phyloP scores from a whole-genome alignment of 2,329 filamentous ascomycete genomes.

The Penicillium sp. region DNA sequence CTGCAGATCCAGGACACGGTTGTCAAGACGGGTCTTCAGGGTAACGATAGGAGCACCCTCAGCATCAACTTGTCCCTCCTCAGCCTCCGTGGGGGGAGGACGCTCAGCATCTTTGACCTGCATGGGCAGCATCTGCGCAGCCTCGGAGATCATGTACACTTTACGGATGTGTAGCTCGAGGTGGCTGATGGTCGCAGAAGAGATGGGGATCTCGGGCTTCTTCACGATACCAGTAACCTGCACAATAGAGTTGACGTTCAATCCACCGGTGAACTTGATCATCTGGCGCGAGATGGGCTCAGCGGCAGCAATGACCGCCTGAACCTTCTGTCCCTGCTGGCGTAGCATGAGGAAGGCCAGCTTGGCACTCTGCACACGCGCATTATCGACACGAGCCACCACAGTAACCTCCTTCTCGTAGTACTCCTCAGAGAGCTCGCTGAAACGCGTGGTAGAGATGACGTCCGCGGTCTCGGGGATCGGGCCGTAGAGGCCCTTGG shows the following conservation, averaged over 20 bases:
- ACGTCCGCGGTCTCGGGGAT: conserved; percentile 65
- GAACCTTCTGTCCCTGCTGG: conserved; percentile 78
- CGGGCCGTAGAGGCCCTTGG: conserved; percentile 80
- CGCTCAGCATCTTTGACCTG: conserved; percentile 61
- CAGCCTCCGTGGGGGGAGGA: conserved; percentile 49
- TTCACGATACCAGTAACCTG: conserved; percentile 80
- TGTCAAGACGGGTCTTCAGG: conserved; percentile 85
- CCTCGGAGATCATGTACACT: conserved; percentile 76
- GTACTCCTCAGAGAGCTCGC: conserved; percentile 61
- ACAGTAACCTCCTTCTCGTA: conserved; percentile 75
- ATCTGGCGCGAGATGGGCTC: conserved; percentile 77
- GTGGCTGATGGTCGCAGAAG: conserved; percentile 79
- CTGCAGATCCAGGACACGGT: conserved; percentile 90
- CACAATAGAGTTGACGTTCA: conserved; percentile 82
- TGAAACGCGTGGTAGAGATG: conserved; percentile 66
- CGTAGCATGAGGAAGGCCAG: conserved; percentile 88
- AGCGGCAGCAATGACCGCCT: conserved; percentile 75
- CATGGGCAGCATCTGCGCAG: conserved; percentile 65
- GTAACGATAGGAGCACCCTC: conserved; percentile 72
- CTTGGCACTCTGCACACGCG: conserved; percentile 86
- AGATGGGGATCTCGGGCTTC: conserved; percentile 84
- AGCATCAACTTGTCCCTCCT: conserved; percentile 58
- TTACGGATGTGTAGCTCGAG: conserved; percentile 89
- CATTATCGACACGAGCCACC: conserved; percentile 84
- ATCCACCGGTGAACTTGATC: conserved; percentile 84